Percentiles rank a stretch among this genome's conserved stretches.
These are phyloP conservation scores for Colletotrichum spinosum DNA, from an alignment of 2,329 filamentous ascomycete genomes.

Conservation along the genomic window DNA sequence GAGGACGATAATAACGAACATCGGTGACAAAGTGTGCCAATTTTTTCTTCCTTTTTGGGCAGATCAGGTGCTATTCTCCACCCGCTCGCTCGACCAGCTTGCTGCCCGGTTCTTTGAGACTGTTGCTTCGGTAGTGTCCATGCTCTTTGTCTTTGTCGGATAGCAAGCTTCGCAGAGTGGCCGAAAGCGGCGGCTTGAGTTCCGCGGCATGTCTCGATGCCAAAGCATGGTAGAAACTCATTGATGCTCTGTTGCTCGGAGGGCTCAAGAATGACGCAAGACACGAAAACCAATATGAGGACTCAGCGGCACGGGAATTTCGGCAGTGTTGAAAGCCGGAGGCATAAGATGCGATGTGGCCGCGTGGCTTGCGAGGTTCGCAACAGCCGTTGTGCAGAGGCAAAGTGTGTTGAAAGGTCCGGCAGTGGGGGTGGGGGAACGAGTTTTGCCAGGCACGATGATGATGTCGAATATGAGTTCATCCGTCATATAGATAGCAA, in stretches of 20 bases:
- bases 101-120: no score
- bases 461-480: conserved; percentile 19
- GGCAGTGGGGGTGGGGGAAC: neutral
- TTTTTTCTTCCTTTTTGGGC: no score
- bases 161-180: conserved; percentile 7
- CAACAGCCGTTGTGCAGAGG: conserved; percentile 9
- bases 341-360: conserved; percentile 7
- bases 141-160: conserved; percentile 23
- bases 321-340: conserved; percentile 12
- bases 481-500: conserved; percentile 14
- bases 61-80: no score
- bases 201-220: conserved; percentile 17
- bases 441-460: conserved; percentile 26
- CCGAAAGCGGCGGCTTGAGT: conserved; percentile 25
- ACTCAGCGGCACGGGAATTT: neutral
- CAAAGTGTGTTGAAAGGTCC: conserved; percentile 23
- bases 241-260: neutral
- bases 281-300: no score
- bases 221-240: conserved; percentile 2
- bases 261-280: no score
- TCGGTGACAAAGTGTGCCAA: no score
- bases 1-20: no score
- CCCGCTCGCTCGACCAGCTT: no score
- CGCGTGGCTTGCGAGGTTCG: conserved; percentile 10
- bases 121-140: conserved; percentile 1